Percentiles rank a stretch among this genome's conserved stretches.
phyloP scores from a whole-genome alignment of 2,329 filamentous ascomycete species.

The Meredithiella fracta region DNA sequence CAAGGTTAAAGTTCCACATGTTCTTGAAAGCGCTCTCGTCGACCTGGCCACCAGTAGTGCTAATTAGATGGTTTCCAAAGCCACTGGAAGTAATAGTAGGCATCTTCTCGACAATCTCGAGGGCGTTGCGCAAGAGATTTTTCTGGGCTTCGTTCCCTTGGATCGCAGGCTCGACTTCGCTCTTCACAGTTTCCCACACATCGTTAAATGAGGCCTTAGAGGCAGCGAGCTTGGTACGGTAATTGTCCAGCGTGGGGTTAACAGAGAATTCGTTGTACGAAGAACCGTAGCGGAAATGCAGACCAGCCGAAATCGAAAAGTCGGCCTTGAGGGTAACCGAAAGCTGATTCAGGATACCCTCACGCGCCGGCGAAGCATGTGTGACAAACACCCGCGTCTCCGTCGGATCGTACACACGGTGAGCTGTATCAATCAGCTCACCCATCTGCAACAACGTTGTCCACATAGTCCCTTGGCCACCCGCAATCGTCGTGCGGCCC shows the following conservation, averaged over 20 bases:
- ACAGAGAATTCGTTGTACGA: slow-evolving; percentile 99
- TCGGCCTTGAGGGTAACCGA: slow-evolving; percentile 95
- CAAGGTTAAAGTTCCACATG: slow-evolving; percentile 99
- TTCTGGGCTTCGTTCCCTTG: slow-evolving; percentile 87
- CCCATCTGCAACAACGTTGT: slow-evolving; percentile 96
- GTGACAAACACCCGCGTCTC: slow-evolving; percentile 95
- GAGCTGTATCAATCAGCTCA: slow-evolving; percentile 91
- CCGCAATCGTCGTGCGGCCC: slow-evolving; percentile 91
- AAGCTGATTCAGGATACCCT: slow-evolving; percentile 92
- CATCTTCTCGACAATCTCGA: slow-evolving; percentile 97
- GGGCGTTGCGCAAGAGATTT: slow-evolving; percentile 74
- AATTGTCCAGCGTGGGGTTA: slow-evolving; percentile 94
- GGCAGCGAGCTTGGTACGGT: slow-evolving; percentile 91
- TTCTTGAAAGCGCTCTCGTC: slow-evolving; percentile 99
- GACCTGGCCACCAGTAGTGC: slow-evolving; percentile 64
- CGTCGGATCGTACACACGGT: slow-evolving; percentile 94
- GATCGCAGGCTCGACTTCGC: slow-evolving; percentile 88
- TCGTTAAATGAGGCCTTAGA: slow-evolving; percentile 98
- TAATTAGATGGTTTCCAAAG: slow-evolving; percentile 64
- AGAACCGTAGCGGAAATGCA: slow-evolving; percentile 96
- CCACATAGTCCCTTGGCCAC: slow-evolving; percentile 99
- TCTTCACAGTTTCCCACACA: slow-evolving; percentile 97
- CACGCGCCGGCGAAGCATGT: slow-evolving; percentile 87
- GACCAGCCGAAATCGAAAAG: slow-evolving; percentile 91
- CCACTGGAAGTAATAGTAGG: slow-evolving; percentile 84